phyloP scores from a whole-genome alignment of 2,329 filamentous ascomycete genomes.

The Sporothrix variecibatus region DNA sequence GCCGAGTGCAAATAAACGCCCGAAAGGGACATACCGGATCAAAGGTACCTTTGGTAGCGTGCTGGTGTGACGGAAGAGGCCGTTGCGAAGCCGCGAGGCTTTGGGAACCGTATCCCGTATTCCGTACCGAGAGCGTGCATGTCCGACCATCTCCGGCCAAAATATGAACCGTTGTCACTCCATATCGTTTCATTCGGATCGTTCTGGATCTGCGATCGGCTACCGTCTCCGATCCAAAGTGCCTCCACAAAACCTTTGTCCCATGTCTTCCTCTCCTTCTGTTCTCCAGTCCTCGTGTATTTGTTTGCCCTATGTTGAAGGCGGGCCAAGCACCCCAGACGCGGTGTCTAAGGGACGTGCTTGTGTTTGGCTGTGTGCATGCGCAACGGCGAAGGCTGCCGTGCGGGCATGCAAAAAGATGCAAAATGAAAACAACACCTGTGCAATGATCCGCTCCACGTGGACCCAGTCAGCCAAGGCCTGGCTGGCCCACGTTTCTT shows the following conservation, averaged over 20 bases:
- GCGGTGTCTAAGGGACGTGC: background rate
- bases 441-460: conserved; percentile 10
- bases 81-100: background rate
- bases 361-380: conserved; percentile 12
- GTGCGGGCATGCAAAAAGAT: background rate
- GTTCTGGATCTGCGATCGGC: background rate
- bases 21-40: background rate
- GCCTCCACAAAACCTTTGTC: background rate
- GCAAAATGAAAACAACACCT: conserved; percentile 20
- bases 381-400: background rate
- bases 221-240: conserved; percentile 1
- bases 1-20: background rate
- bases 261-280: background rate
- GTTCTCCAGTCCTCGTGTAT: conserved; percentile 9
- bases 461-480: background rate
- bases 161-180: background rate
- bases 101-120: background rate
- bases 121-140: background rate
- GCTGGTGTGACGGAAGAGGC: background rate
- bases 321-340: conserved; percentile 9
- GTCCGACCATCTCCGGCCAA: background rate
- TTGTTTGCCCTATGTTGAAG: conserved; percentile 21
- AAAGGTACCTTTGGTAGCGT: background rate
- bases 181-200: conserved; percentile 3
- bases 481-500: background rate